phyloP scores from a whole-genome alignment of 805 yeast species.

The Millerozyma miso region DNA sequence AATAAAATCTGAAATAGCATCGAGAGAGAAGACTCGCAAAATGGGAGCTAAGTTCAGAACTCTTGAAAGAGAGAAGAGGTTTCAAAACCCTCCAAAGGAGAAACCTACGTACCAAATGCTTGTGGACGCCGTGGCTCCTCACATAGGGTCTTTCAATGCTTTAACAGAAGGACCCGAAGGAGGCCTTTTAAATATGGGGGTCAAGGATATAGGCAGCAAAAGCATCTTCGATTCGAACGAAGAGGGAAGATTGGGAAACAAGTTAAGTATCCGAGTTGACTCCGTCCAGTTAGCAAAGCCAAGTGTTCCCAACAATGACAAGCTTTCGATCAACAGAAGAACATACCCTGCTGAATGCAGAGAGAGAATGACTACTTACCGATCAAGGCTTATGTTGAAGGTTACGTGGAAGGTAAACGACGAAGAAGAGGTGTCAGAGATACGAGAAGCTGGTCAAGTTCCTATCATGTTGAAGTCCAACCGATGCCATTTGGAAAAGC shows the following conservation, averaged over 20 bases:
- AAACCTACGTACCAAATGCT: slow-evolving; percentile 77
- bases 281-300: slow-evolving; percentile 87
- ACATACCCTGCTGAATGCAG: slow-evolving; percentile 79
- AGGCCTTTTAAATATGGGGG: slow-evolving; percentile 80
- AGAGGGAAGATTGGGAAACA: slow-evolving; percentile 73
- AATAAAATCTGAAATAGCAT: background rate
- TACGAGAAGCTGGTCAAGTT: slow-evolving; percentile 85
- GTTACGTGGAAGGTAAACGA: slow-evolving; percentile 85
- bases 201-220: slow-evolving; percentile 81
- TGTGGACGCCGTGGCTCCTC: slow-evolving; percentile 89
- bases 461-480: slow-evolving; percentile 91
- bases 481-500: slow-evolving; percentile 82
- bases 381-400: slow-evolving; percentile 72
- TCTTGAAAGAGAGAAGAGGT: slow-evolving; percentile 80
- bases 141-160: slow-evolving; percentile 94
- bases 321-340: slow-evolving; percentile 69
- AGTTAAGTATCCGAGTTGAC: slow-evolving; percentile 78
- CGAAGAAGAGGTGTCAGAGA: slow-evolving; percentile 75
- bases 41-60: slow-evolving; percentile 69
- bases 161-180: slow-evolving; percentile 84
- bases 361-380: slow-evolving; percentile 82
- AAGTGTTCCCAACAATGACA: slow-evolving; percentile 64
- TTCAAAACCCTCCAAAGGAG: slow-evolving; percentile 85
- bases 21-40: background rate
- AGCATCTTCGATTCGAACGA: slow-evolving; percentile 81